phyloP scores from a whole-genome alignment of 2,329 filamentous ascomycete species.

The Penicillium concentricum region DNA sequence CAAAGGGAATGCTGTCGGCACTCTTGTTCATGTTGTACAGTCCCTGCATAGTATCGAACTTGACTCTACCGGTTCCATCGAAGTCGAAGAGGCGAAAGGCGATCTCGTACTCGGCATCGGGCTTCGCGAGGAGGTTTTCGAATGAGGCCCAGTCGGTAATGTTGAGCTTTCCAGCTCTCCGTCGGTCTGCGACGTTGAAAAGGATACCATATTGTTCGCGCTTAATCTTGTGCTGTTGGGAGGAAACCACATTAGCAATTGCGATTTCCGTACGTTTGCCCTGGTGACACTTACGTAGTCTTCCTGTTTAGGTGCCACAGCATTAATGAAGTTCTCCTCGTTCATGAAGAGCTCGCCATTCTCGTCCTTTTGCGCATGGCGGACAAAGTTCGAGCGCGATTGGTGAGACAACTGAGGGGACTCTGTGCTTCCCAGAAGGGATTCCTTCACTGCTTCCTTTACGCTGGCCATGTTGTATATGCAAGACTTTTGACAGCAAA shows the following conservation, averaged over 20 bases:
- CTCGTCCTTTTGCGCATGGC: conserved; percentile 72
- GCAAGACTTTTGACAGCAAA: conserved; percentile 7
- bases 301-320: conserved; percentile 79
- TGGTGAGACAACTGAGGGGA: conserved; percentile 68
- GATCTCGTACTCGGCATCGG: conserved; percentile 98
- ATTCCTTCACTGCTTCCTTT: conserved; percentile 75
- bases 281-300: conserved; percentile 74
- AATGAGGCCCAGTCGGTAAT: conserved; percentile 89
- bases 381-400: conserved; percentile 72
- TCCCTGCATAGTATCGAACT: conserved; percentile 82
- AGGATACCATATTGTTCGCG: conserved; percentile 93
- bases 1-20: conserved; percentile 81
- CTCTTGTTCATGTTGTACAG: conserved; percentile 87
- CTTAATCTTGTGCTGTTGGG: conserved; percentile 86
- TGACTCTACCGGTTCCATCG: conserved; percentile 77
- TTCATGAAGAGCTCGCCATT: conserved; percentile 77
- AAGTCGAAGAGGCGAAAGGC: conserved; percentile 95
- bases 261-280: background rate
- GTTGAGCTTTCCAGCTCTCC: conserved; percentile 68
- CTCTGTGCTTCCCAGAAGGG: conserved; percentile 63
- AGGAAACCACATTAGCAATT: conserved; percentile 20
- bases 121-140: conserved; percentile 88
- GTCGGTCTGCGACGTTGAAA: conserved; percentile 85
- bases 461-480: conserved; percentile 50
- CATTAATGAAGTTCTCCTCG: conserved; percentile 83